Conservation (phyloP, 1,284 basidiomycete genomes). For the Cutaneotrichosporon mucoides region DNA sequence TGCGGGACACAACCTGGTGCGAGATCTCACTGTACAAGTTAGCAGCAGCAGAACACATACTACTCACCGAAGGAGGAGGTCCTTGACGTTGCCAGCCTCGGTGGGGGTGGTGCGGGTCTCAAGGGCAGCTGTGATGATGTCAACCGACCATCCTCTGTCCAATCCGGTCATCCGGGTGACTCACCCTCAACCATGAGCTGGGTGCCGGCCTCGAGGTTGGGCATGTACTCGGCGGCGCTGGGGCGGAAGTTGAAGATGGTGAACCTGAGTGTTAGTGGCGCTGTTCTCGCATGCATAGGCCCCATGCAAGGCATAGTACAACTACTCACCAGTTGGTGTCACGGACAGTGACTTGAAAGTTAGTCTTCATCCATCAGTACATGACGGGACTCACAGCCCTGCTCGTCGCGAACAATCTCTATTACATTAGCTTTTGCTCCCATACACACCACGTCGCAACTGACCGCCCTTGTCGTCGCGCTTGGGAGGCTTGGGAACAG, state of each 20-base stretch:
- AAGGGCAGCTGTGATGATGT: slow-evolving; percentile 13
- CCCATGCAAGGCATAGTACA: too few relatives aligned
- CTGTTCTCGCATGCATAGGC: too few relatives aligned
- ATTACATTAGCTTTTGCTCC: not conserved
- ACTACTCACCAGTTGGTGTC: slow-evolving; percentile 25
- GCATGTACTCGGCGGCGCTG: slow-evolving; percentile 22
- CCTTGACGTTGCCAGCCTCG: slow-evolving; percentile 16
- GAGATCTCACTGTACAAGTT: slow-evolving; percentile 15
- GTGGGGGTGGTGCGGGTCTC: slow-evolving; percentile 14
- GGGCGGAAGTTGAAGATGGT: slow-evolving; percentile 41
- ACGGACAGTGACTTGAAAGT: slow-evolving; percentile 18
- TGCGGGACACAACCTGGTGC: slow-evolving; percentile 20
- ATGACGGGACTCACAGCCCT: slow-evolving; percentile 25
- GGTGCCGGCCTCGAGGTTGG: slow-evolving; percentile 29
- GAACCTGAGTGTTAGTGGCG: slow-evolving; percentile 21
- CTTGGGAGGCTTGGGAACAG: slow-evolving; percentile 32
- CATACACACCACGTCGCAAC: slow-evolving; percentile 5
- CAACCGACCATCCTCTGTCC: not conserved
- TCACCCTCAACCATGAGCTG: slow-evolving; percentile 38
- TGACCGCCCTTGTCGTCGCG: slow-evolving; percentile 34
- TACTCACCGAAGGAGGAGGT: slow-evolving; percentile 21
- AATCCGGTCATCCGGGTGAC: slow-evolving; percentile 9
- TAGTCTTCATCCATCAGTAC: not conserved
- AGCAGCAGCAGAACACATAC: not conserved
- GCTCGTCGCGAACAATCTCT: slow-evolving; percentile 27